Percentiles rank a stretch among this genome's conserved stretches.
Conservation (phyloP, 768 basidiomycete species). For the Russula emetica region DNA sequence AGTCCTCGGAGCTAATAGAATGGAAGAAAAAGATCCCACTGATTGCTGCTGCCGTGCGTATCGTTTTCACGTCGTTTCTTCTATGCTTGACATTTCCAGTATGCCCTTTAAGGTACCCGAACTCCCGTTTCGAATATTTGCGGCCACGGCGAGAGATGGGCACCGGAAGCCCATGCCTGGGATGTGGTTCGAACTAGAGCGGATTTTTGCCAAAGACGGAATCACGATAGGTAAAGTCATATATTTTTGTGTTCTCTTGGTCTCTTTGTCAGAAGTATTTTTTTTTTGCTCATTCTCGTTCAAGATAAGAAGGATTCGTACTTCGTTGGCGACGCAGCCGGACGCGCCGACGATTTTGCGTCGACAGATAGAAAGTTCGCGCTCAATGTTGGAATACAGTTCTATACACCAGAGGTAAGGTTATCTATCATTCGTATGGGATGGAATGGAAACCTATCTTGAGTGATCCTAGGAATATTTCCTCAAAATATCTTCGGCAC, state of each 20-base stretch:
- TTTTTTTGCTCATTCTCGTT: neutral
- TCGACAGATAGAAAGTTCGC: conserved; percentile 86
- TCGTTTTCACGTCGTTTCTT: neutral
- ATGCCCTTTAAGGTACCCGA: conserved; percentile 54
- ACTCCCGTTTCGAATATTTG: conserved; percentile 74
- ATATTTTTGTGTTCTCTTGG: neutral
- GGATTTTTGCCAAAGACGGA: conserved; percentile 52
- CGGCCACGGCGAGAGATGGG: conserved; percentile 67
- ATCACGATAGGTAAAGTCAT: conserved; percentile 61
- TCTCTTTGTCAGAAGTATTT: neutral
- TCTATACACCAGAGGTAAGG: conserved; percentile 80
- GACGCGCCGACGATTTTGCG: conserved; percentile 70
- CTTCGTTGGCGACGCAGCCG: conserved; percentile 90
- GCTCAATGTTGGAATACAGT: conserved; percentile 64
- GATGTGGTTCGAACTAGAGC: conserved; percentile 74
- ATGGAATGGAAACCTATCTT: neutral
- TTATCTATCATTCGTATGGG: neutral
- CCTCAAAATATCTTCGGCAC: conserved; percentile 43
- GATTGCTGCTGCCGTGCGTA: conserved; percentile 58
- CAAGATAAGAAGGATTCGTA: conserved; percentile 64
- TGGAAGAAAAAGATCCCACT: conserved; percentile 77
- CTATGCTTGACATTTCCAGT: neutral
- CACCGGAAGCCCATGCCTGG: conserved; percentile 86
- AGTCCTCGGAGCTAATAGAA: conserved; percentile 43
- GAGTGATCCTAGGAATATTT: conserved; percentile 65